phyloP scores from a whole-genome alignment of 768 basidiomycete genomes.

The Boletus coccyginus region DNA sequence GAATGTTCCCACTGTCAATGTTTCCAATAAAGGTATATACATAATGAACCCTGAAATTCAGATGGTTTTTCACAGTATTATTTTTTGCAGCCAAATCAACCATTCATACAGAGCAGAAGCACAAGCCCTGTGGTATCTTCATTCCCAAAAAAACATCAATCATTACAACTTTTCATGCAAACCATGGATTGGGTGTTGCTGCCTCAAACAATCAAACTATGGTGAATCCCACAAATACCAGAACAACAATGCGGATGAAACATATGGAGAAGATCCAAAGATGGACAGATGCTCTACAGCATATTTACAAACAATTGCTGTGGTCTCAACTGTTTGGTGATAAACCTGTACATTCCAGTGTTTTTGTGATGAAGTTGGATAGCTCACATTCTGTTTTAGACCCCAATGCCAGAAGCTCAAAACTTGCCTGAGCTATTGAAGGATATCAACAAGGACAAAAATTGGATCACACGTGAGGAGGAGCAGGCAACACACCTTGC shows the following conservation, averaged over 20 bases:
- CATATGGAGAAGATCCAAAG: slow-evolving; percentile 5
- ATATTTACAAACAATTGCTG: not conserved
- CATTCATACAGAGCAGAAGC: not conserved
- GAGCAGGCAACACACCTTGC: slow-evolving; percentile 8
- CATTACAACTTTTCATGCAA: not conserved
- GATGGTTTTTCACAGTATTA: not conserved
- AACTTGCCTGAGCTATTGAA: slow-evolving; percentile 18
- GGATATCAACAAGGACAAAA: slow-evolving; percentile 21
- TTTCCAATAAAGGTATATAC: not conserved
- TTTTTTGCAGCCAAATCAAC: not conserved
- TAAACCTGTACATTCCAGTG: slow-evolving; percentile 7
- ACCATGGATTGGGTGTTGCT: not conserved
- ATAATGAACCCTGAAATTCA: not conserved
- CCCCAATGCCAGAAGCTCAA: not conserved
- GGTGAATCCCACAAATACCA: not conserved
- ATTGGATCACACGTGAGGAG: slow-evolving; percentile 20
- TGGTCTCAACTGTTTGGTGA: slow-evolving; percentile 18
- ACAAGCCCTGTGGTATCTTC: not conserved
- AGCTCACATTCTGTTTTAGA: slow-evolving; percentile 8
- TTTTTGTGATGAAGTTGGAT: not conserved
- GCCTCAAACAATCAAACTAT: not conserved
- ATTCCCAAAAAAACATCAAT: not conserved
- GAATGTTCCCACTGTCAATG: not conserved
- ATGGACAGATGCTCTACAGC: slow-evolving; percentile 14
- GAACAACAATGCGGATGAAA: not conserved